Base-by-base conservation (phyloP, 306 rosid genomes). In the Dryas octopetala region DNA sequence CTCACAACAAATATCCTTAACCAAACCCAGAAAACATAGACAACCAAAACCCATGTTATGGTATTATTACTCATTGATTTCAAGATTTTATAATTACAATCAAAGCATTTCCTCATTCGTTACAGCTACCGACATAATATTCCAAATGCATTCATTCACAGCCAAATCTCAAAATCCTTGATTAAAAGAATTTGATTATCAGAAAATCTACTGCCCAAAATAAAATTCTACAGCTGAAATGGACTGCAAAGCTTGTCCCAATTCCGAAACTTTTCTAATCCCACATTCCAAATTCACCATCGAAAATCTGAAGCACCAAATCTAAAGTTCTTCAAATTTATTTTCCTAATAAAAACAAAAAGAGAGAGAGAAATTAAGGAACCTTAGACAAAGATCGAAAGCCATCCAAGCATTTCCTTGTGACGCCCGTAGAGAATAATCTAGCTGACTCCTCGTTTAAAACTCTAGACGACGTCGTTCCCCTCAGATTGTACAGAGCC, bases 331-430 rank as follows among this genome's bases (percentile, higher is more conserved):
- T 49, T 26, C 45, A 17, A 12, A 32, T 38, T 62, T 4, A 70
- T 2, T 17, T 53, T 13, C 44, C 41, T 3, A 40, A 63, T 6
- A 14, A 12, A 53, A n/a, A 5, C 4, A 6, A 16, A 19, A 23
- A 45, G 6, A 6, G 28, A 45, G 12, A 13, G 11, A 57, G 3
- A 44, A 49, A 23, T 23, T 23, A 23, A 11, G 5, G 43, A 45
- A 80, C 84, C 77, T 75, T 80, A 41, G 77, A 46, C 47, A n/a
- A 57, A 32, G 43, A 62, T 26, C 47, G 70, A 46, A 71, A 46
- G 44, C 43, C 12, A 45, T 70, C 64, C 38, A 78, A 47, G 70
- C 74, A 60, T 19, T 62, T 48, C 15, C 63, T 49, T 55, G 80
- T 17, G 70, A 76, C 57, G 17, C 74, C 70, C 0, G 64, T 28